Evolutionary conservation across 2,329 filamentous ascomycete genomes (phyloP).

Genomic region (Hypoxylon sp.): DNA sequence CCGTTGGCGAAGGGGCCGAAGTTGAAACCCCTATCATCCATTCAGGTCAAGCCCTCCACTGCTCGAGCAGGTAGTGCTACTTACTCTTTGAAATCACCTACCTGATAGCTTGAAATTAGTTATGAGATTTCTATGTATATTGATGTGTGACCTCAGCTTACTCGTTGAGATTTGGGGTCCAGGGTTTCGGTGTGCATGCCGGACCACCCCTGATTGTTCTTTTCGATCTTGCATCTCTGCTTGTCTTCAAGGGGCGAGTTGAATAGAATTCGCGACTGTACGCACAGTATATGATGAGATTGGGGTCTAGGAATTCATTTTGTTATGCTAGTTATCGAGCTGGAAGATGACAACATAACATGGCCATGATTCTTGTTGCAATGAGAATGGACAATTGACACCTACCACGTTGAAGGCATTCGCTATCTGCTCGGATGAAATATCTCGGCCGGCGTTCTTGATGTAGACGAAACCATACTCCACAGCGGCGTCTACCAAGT

Average conservation of each 20-base stretch:
- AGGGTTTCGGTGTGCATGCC: slow-evolving; percentile 89
- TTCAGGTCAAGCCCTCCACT: slow-evolving; percentile 22
- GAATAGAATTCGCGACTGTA: slow-evolving; percentile 80
- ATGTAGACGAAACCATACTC: slow-evolving; percentile 93
- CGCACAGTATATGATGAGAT: slow-evolving; percentile 5
- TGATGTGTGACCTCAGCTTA: slow-evolving; percentile 54
- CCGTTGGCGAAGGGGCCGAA: slow-evolving; percentile 80
- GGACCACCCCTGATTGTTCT: slow-evolving; percentile 89
- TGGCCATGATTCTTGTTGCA: background rate
- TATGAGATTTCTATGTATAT: background rate
- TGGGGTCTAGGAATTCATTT: background rate
- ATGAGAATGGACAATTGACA: slow-evolving; percentile 11
- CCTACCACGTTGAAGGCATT: slow-evolving; percentile 79
- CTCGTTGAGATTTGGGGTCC: slow-evolving; percentile 84
- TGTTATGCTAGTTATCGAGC: background rate
- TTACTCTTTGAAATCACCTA: slow-evolving; percentile 91
- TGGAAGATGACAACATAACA: background rate
- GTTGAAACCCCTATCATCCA: slow-evolving; percentile 78
- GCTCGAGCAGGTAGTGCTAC: slow-evolving; percentile 38
- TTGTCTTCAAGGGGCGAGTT: slow-evolving; percentile 78
- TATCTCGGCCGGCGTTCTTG: slow-evolving; percentile 77
- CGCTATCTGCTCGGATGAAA: slow-evolving; percentile 74
- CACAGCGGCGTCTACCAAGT: slow-evolving; percentile 82
- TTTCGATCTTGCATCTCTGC: slow-evolving; percentile 77
- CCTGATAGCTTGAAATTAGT: slow-evolving; percentile 57